A percentile compares a stretch with the other conserved stretches of the same genome.
Conservation (phyloP, 352 stramenopile genomes). For the Globisporangium solare region DNA sequence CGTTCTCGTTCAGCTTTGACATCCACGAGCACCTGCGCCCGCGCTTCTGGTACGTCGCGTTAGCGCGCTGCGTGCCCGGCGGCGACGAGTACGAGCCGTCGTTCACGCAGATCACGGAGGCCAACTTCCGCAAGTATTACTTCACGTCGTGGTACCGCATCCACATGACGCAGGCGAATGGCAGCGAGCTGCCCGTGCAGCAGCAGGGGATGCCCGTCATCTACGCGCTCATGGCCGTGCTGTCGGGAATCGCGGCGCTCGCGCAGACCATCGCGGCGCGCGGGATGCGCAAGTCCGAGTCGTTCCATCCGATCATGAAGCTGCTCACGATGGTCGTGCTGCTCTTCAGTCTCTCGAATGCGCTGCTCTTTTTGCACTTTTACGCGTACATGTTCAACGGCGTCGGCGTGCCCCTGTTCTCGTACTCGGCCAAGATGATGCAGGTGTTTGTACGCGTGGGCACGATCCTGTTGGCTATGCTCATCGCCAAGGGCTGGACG, state of each 20-base stretch:
- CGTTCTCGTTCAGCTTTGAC: slow-evolving; percentile 57
- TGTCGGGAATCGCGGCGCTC: slow-evolving; percentile 28
- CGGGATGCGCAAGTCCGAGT: slow-evolving; percentile 48
- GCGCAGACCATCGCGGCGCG: slow-evolving; percentile 44
- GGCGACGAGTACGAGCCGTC: slow-evolving; percentile 56
- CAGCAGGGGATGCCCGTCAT: slow-evolving; percentile 51
- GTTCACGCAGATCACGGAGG: slow-evolving; percentile 63
- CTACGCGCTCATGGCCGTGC: slow-evolving; percentile 42
- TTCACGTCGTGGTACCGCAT: slow-evolving; percentile 77
- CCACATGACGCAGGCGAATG: slow-evolving; percentile 69
- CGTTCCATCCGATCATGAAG: slow-evolving; percentile 76
- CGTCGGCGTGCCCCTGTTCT: slow-evolving; percentile 60
- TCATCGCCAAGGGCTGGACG: slow-evolving; percentile 77
- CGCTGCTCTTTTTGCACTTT: slow-evolving; percentile 58
- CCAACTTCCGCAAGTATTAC: slow-evolving; percentile 71
- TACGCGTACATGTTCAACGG: slow-evolving; percentile 55
- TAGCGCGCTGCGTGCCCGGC: slow-evolving; percentile 64
- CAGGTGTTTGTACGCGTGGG: slow-evolving; percentile 69
- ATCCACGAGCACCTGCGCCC: slow-evolving; percentile 61
- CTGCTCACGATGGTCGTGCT: slow-evolving; percentile 60
- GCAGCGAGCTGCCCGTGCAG: slow-evolving; percentile 62
- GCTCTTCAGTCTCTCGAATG: slow-evolving; percentile 61
- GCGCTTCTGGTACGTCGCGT: slow-evolving; percentile 69
- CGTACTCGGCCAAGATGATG: slow-evolving; percentile 64
- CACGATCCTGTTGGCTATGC: slow-evolving; percentile 65